These are phyloP conservation scores for Cymbidium sinense DNA, from an alignment of 106 monocot species.

Conservation along the genomic window DNA sequence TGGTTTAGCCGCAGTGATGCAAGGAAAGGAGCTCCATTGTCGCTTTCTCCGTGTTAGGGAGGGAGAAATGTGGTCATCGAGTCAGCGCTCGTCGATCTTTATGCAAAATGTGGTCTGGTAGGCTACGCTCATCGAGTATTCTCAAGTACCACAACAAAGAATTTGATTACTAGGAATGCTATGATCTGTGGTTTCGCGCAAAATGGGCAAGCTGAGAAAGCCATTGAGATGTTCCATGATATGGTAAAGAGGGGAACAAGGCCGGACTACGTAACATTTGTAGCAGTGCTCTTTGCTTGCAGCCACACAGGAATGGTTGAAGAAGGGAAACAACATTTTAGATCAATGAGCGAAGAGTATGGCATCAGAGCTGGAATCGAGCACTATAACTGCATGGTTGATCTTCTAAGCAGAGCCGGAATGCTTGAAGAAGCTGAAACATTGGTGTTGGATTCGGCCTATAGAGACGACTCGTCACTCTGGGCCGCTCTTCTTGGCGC, in stretches of 20 bases:
- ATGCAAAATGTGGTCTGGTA: constrained; percentile 76
- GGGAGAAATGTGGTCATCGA: constrained; percentile 57
- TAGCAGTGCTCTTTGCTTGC: constrained; percentile 84
- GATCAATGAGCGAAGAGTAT: constrained; percentile 46
- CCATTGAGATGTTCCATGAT: constrained; percentile 50
- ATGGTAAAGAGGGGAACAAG: constrained; percentile 47
- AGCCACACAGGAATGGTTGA: constrained; percentile 70
- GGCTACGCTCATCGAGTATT: constrained; percentile 55
- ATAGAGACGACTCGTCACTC: constrained; percentile 50
- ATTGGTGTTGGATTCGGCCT: constrained; percentile 41
- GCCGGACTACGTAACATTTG: constrained; percentile 77
- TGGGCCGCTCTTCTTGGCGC: constrained; percentile 83
- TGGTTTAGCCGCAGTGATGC: constrained; percentile 39
- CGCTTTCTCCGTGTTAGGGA: constrained; percentile 44
- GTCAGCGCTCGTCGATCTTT: constrained; percentile 78
- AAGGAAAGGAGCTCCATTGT: constrained; percentile 71
- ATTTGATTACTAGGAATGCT: constrained; percentile 83
- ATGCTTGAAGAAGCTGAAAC: constrained; percentile 81
- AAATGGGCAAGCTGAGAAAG: constrained; percentile 46
- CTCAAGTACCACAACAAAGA: constrained; percentile 19
- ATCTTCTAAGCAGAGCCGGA: constrained; percentile 68
- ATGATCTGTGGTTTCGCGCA: constrained; percentile 80
- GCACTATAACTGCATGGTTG: constrained; percentile 92
- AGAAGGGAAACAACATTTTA: constrained; percentile 52
- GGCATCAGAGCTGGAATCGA: constrained; percentile 51